Percentiles rank a stretch among this genome's conserved stretches.
Evolutionary conservation across 2,329 filamentous ascomycete species (phyloP).

Genomic region (Penicillium sp.): DNA sequence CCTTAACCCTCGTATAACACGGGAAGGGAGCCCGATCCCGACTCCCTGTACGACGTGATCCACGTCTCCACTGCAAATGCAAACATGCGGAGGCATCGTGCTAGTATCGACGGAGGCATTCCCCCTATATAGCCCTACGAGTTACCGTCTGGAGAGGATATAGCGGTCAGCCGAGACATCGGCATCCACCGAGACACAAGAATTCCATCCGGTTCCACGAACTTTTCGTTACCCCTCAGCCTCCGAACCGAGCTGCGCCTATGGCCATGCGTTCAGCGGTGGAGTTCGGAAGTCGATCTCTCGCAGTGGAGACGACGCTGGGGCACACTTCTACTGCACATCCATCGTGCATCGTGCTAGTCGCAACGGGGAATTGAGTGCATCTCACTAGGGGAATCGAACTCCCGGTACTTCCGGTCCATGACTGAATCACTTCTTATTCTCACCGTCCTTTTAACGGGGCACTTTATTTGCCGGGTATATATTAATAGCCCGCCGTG

Average conservation of each 20-base stretch:
- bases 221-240: neutral
- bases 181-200: neutral
- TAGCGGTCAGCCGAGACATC: neutral
- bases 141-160: neutral
- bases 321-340: neutral
- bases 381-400: constrained; percentile 1
- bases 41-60: neutral
- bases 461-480: neutral
- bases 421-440: too few species aligned
- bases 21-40: neutral
- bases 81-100: neutral
- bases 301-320: constrained; percentile 1
- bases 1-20: constrained; percentile 4
- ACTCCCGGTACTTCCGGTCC: neutral
- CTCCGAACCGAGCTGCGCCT: neutral
- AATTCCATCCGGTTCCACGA: neutral
- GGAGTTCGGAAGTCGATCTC: neutral
- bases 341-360: neutral
- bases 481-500: neutral
- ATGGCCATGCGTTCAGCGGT: neutral
- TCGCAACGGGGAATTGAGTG: constrained; percentile 7
- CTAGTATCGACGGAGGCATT: neutral
- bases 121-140: neutral
- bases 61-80: neutral
- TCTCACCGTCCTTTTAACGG: neutral